Conservation (phyloP, 306 rosid genomes). For the Fragaria iinumae region DNA sequence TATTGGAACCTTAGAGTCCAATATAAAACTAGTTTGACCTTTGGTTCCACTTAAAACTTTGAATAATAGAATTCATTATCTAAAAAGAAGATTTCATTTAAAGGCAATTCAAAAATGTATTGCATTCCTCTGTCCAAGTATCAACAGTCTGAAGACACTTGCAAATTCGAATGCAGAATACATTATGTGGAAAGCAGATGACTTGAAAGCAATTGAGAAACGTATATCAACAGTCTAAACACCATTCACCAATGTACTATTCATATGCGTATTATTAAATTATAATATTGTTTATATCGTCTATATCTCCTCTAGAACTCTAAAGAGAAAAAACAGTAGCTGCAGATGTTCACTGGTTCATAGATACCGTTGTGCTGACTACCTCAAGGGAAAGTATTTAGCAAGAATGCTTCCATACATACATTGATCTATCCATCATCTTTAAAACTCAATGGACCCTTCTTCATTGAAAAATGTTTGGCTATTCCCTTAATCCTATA, state of each 20-base stretch:
- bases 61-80: neutral
- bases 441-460: neutral
- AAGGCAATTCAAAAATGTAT: too few relatives aligned
- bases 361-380: neutral
- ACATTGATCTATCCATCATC: neutral
- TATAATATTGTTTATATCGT: neutral
- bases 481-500: neutral
- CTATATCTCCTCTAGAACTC: neutral
- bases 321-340: neutral
- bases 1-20: neutral
- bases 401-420: neutral
- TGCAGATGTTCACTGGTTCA: neutral
- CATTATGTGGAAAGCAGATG: neutral
- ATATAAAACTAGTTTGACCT: neutral
- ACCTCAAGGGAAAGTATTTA: neutral
- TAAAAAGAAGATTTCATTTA: neutral
- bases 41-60: neutral
- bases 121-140: neutral
- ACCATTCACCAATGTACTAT: neutral
- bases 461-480: neutral
- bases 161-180: too few relatives aligned
- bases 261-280: neutral
- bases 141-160: neutral
- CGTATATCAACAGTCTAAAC: neutral
- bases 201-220: neutral